Evolutionary conservation across 441 rosid genomes (phyloP), one percentile per base, ranked within the genome.

Genomic region (Euphorbia corollata): DNA sequence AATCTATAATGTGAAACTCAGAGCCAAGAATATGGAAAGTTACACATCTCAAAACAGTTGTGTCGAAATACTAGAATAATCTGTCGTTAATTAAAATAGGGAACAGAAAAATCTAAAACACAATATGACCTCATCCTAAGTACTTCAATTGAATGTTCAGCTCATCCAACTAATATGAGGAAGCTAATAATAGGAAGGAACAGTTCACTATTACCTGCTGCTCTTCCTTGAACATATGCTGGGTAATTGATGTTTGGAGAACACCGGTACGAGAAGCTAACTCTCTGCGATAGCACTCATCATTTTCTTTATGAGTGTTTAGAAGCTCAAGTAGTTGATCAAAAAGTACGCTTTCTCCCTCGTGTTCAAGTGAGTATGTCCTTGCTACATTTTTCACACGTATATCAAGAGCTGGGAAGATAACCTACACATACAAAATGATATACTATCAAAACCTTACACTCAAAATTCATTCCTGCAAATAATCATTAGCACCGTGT

Each of bases 191-290:
- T 56, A 15, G 67, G 32, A 41, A 67, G n/a, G n/a, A n/a, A n/a
- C n/a, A n/a, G n/a, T n/a, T 48, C 59, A 51, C 15, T 16, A 50
- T 51, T 67, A 94, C 99, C 97, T 94, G 99, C 23, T 83, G 87
- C 78, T 95, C 99, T 87, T 95, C 99, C 84, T 95, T 95, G 57
- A 86, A 84, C 99, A 95, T 86, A 75, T 95, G 99, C 72, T 91
- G 98, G 73, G 80, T 85, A 75, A 95, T 84, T 6, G 97, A 91
- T 72, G 97, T 87, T 64, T 79, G 91, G 73, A 95, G 96, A 58
- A 98, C 97, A 76, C 98, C 84, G 20, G 92, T 85, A 68, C 98
- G 71, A 64, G 94, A 82, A 65, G 96, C 91, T 71, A 91, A 75
- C 80, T 95, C 90, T 71, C 96, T 83, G 61, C 91, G 70, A 32